phyloP scores from a whole-genome alignment of 345 rosid species.

The Clausena lansium region DNA sequence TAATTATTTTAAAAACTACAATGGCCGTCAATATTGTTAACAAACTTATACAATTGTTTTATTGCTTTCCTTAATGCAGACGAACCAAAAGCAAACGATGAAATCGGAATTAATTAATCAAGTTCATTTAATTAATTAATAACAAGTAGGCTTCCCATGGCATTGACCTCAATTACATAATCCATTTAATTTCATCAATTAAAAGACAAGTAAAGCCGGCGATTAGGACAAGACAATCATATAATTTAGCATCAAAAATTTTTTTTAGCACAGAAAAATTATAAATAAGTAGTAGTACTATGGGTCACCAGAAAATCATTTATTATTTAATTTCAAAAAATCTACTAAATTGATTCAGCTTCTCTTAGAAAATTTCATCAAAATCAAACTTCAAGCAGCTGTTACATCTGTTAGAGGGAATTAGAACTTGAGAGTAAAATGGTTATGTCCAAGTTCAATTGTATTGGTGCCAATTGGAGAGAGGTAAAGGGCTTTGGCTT shows the following conservation, averaged over 20 bases:
- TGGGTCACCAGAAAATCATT: no score
- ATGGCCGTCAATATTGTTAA: no score
- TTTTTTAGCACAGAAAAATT: background rate
- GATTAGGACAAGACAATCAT: background rate
- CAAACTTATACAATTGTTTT: no score
- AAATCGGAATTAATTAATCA: no score
- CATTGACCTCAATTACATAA: background rate
- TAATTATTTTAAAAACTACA: no score
- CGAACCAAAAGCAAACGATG: no score
- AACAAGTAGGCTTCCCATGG: background rate
- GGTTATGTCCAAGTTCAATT: constrained; percentile 1
- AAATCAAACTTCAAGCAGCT: no score
- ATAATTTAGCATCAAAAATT: background rate
- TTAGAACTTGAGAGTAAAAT: constrained; percentile 1
- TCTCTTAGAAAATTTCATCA: background rate
- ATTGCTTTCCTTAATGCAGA: no score
- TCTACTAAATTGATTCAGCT: background rate
- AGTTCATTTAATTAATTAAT: no score
- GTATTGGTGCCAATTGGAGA: constrained; percentile 15
- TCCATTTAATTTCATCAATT: background rate
- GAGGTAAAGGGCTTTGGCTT: constrained; percentile 32
- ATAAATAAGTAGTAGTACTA: no score
- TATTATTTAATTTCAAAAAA: no score
- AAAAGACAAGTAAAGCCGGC: constrained; percentile 3
- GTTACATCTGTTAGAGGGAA: no score